Conservation (phyloP, 1,139 yeast genomes). For the Blastobotrys ciferrii region DNA sequence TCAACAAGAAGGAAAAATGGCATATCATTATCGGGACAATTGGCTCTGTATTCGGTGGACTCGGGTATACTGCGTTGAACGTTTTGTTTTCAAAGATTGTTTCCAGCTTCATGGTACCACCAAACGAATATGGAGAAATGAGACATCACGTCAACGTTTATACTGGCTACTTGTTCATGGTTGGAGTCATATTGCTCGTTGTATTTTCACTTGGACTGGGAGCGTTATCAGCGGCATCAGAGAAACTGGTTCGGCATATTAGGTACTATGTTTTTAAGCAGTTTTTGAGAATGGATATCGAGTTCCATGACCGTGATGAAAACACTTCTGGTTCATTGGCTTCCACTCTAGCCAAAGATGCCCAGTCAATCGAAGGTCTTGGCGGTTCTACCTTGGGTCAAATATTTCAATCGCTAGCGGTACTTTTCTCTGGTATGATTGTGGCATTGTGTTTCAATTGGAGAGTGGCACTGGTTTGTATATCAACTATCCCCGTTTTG, state of each 20-base stretch:
- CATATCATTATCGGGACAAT: constrained; percentile 34
- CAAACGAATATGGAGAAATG: constrained; percentile 33
- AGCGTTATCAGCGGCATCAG: constrained; percentile 32
- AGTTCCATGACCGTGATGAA: constrained; percentile 71
- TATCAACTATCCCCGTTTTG: constrained; percentile 61
- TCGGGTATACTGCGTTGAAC: constrained; percentile 42
- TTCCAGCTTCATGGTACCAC: constrained; percentile 38
- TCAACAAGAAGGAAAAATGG: constrained; percentile 31
- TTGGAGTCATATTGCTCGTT: constrained; percentile 39
- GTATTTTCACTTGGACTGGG: constrained; percentile 34
- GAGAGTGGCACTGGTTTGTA: constrained; percentile 62
- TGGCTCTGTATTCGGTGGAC: constrained; percentile 38
- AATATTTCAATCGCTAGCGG: constrained; percentile 70
- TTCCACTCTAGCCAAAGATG: constrained; percentile 77
- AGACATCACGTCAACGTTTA: constrained; percentile 37
- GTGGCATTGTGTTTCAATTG: constrained; percentile 64
- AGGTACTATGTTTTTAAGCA: constrained; percentile 36
- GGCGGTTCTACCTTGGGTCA: constrained; percentile 85
- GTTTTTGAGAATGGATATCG: constrained; percentile 69
- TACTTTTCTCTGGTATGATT: constrained; percentile 69
- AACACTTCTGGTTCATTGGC: constrained; percentile 70
- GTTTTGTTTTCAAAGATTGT: constrained; percentile 41
- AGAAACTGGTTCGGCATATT: constrained; percentile 35
- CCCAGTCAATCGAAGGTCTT: constrained; percentile 77
- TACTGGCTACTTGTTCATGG: constrained; percentile 41